Evolutionary conservation across 1,139 yeast genomes (phyloP), one percentile per base, ranked within the genome.

Genomic region (Candida sp.): DNA sequence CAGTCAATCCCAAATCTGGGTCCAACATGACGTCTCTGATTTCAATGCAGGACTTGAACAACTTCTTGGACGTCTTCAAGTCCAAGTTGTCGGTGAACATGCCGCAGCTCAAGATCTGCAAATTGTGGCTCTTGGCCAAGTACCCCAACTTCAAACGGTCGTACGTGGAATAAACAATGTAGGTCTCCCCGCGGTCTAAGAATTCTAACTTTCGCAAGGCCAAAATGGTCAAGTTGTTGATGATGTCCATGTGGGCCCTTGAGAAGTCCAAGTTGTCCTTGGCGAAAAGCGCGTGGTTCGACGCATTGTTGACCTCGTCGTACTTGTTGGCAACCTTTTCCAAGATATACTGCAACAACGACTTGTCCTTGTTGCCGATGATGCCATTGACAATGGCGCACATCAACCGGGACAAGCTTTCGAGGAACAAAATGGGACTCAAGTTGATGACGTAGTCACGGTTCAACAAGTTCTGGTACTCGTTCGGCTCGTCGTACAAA

Each of bases 91-190:
- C 80, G 35, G 75, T 69, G 53, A 73, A 70, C 60, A 72, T 66
- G 5, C 82, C 80, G 55, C 78, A 74, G 25, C 77, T 75, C 49
- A 77, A 68, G 7, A 76, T 73, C 58, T 76, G 80, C 33, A 78
- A 62, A 50, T 68, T 70, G 55, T 63, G 63, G 39, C 75, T 63
- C 56, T 77, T 77, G 2, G 81, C 74, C 48, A 70, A 63, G 55
- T 75, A 76, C 3, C 81, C 81, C 38, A 70, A 62, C 56, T 69
- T 70, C 53, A 78, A 68, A 46, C 81, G 61, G 47, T 64, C 62
- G 51, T 65, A 67, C 22, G 78, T 70, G 1, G 80, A 75, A 57
- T 77, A 77, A 17, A 77, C 79, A 50, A 77, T 69, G 54, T 71
- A 77, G 5, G 77, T 62, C 52, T 77, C 81, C 41, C 81, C 82